Percentiles rank a stretch among this genome's conserved stretches.
Evolutionary conservation across 306 rosid genomes (phyloP).

Genomic region (Alnus rubra): DNA sequence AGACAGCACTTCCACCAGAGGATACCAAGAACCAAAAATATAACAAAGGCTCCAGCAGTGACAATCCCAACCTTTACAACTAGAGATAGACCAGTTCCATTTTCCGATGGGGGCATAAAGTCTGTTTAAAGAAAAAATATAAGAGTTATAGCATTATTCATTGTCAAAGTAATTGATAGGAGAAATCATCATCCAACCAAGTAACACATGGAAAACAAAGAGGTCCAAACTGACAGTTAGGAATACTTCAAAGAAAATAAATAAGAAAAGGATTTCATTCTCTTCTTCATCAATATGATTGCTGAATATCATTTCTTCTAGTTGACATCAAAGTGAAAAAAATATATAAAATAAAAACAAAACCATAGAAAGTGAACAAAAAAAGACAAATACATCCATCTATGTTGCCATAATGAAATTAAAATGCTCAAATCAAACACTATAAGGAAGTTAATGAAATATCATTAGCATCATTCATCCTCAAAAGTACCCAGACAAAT

Average conservation of each 20-base stretch:
- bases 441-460: background rate
- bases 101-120: conserved; percentile 26
- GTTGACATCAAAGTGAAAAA: background rate
- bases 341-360: too few species aligned
- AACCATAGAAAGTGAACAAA: background rate
- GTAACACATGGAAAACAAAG: background rate
- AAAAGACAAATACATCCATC: background rate
- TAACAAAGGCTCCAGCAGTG: conserved; percentile 20
- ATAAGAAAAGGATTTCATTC: background rate
- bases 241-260: too few species aligned
- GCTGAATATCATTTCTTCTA: background rate
- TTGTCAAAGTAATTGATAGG: background rate
- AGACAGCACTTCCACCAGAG: conserved; percentile 37
- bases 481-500: background rate
- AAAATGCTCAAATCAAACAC: background rate
- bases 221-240: too few species aligned
- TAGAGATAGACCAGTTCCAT: conserved; percentile 26
- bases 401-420: background rate
- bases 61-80: conserved; percentile 36
- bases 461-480: background rate
- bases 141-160: background rate
- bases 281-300: background rate
- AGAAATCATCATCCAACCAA: background rate
- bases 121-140: conserved; percentile 22
- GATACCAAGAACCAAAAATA: conserved; percentile 25